Evolutionary conservation across 108 stramenopile species (phyloP).

Genomic region (Cyclostephanos tholiformis): DNA sequence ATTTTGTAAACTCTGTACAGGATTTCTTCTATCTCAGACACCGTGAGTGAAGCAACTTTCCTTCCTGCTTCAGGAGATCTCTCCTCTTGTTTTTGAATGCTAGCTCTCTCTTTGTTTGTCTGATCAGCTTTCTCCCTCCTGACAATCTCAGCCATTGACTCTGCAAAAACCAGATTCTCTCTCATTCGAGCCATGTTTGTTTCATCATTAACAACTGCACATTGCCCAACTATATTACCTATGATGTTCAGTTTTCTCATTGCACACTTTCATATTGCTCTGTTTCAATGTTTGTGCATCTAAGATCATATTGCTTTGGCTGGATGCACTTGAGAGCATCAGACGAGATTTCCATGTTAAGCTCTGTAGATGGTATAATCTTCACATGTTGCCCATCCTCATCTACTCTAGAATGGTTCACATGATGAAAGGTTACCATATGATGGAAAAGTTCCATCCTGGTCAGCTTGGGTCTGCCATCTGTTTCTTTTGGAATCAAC

Average conservation of each 20-base stretch:
- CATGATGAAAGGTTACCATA: too few relatives aligned
- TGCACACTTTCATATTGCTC: not conserved
- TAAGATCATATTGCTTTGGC: not conserved
- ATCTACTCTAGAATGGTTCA: too few relatives aligned
- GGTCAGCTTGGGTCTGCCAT: not conserved
- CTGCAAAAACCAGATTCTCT: not conserved
- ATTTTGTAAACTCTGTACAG: not conserved
- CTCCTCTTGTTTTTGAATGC: not conserved
- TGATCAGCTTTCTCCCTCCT: not conserved
- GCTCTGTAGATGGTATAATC: not conserved
- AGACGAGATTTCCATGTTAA: not conserved
- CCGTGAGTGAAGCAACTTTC: not conserved
- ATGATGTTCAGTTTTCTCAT: not conserved
- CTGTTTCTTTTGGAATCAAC: conserved; percentile 4
- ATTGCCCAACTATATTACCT: not conserved
- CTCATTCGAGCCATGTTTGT: not conserved
- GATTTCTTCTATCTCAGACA: not conserved
- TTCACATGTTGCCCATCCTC: not conserved
- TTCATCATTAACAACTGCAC: not conserved
- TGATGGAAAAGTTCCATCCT: conserved; percentile 7
- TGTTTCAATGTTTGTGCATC: not conserved
- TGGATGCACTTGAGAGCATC: not conserved
- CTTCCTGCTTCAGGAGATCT: not conserved
- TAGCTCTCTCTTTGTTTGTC: not conserved
- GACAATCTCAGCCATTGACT: not conserved